A percentile compares a stretch with the other conserved stretches of the same genome.
Evolutionary conservation across 805 yeast genomes (phyloP).

Genomic region (Candida stauntonica): DNA sequence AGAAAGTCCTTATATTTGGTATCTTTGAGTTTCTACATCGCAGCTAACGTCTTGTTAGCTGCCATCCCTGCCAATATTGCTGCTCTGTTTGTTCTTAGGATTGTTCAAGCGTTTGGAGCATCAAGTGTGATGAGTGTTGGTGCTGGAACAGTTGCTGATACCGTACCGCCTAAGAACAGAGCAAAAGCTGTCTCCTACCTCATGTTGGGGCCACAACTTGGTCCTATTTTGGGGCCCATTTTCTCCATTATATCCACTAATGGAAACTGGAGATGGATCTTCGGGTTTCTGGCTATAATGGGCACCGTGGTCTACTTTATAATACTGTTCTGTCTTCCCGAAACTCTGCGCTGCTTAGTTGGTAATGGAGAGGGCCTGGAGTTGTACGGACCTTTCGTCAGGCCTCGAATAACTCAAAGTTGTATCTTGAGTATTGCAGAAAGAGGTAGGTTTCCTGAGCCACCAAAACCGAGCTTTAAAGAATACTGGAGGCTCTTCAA

Average conservation of each 20-base stretch:
- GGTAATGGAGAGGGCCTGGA: slow-evolving; percentile 40
- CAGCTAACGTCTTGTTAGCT: slow-evolving; percentile 63
- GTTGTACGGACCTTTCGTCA: slow-evolving; percentile 24
- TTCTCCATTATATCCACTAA: slow-evolving; percentile 65
- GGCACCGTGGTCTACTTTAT: slow-evolving; percentile 50
- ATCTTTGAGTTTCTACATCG: slow-evolving; percentile 54
- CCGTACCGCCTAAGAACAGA: slow-evolving; percentile 60
- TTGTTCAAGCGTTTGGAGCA: slow-evolving; percentile 81
- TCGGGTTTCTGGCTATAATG: slow-evolving; percentile 70
- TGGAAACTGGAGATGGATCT: slow-evolving; percentile 81
- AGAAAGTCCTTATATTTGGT: slow-evolving; percentile 61
- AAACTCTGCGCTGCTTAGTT: slow-evolving; percentile 66
- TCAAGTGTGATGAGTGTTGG: slow-evolving; percentile 87
- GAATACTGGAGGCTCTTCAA: slow-evolving; percentile 35
- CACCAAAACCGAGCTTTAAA: slow-evolving; percentile 41
- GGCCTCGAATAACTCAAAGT: slow-evolving; percentile 29
- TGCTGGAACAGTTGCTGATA: slow-evolving; percentile 84
- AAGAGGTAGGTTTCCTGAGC: slow-evolving; percentile 34
- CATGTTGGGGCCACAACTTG: slow-evolving; percentile 83
- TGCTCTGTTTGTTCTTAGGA: slow-evolving; percentile 58
- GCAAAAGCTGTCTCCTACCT: slow-evolving; percentile 82
- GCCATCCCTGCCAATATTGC: slow-evolving; percentile 59
- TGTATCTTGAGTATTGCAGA: slow-evolving; percentile 13
- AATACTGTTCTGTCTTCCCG: slow-evolving; percentile 65
- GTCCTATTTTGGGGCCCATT: slow-evolving; percentile 84